Percentiles rank a stretch among this genome's conserved stretches.
Conservation (phyloP, 306 rosid genomes). For the Ormosia emarginata region DNA sequence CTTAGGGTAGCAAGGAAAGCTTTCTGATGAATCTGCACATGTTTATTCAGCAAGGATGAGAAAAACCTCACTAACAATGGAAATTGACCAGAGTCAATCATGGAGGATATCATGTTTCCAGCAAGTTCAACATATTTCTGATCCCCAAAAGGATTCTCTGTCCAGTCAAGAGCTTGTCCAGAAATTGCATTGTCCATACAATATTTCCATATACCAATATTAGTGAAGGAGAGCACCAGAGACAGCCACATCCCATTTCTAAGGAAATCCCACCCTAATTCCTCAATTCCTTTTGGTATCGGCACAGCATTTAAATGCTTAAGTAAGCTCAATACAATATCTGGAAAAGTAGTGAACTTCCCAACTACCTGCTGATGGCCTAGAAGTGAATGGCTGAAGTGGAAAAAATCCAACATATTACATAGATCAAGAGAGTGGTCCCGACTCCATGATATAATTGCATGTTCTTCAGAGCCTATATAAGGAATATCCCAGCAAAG, state of each 20-base stretch:
- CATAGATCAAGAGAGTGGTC: constrained; percentile 52
- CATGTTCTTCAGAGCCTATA: constrained; percentile 33
- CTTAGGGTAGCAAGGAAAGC: constrained; percentile 67
- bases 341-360: constrained; percentile 27
- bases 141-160: constrained; percentile 38
- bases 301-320: constrained; percentile 46
- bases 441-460: constrained; percentile 41
- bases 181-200: constrained; percentile 47
- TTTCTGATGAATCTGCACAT: constrained; percentile 54
- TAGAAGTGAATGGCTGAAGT: constrained; percentile 66
- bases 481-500: constrained; percentile 90
- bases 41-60: constrained; percentile 59
- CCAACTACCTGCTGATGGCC: constrained; percentile 38
- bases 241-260: constrained; percentile 81
- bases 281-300: constrained; percentile 43
- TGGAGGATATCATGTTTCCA: constrained; percentile 56
- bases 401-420: constrained; percentile 59
- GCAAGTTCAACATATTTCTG: constrained; percentile 48
- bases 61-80: constrained; percentile 45
- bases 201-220: constrained; percentile 59
- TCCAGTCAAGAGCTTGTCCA: constrained; percentile 44
- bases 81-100: constrained; percentile 55
- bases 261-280: constrained; percentile 74
- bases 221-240: constrained; percentile 48
- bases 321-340: constrained; percentile 53